These are phyloP conservation scores for Monosporozyma yasuniensis DNA, from an alignment of 805 yeast genomes.

Conservation along the genomic window DNA sequence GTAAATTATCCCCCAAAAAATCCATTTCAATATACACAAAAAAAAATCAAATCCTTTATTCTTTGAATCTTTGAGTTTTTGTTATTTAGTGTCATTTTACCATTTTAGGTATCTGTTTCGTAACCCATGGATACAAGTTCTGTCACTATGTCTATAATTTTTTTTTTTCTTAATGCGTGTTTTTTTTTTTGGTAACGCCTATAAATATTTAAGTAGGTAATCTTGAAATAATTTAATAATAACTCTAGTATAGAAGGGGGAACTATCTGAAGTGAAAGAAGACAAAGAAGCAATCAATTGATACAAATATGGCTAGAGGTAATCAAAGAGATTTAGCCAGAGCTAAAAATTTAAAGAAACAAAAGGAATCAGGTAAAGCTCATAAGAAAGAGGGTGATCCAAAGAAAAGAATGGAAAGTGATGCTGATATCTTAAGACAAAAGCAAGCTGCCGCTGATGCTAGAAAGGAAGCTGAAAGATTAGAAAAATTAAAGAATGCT, in stretches of 20 bases:
- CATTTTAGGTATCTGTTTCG: neutral
- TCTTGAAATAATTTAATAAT: no score
- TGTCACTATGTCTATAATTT: neutral
- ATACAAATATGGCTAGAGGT: constrained; percentile 72
- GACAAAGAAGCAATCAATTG: no score
- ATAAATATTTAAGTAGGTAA: no score
- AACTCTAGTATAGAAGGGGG: no score
- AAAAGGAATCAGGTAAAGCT: constrained; percentile 48
- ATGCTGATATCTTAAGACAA: constrained; percentile 82
- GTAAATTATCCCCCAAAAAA: neutral
- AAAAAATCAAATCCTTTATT: neutral
- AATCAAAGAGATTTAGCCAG: constrained; percentile 94
- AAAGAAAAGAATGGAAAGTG: constrained; percentile 72
- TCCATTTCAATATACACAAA: neutral
- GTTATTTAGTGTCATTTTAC: no score
- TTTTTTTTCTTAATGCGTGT: no score
- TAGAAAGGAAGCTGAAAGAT: constrained; percentile 27
- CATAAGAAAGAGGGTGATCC: constrained; percentile 76
- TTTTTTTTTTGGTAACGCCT: no score
- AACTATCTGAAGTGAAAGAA: no score
- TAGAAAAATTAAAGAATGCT: constrained; percentile 15
- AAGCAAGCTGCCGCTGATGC: constrained; percentile 60
- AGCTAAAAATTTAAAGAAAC: constrained; percentile 77
- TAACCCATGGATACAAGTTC: neutral
- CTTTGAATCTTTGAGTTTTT: no score